A percentile compares a stretch with the other conserved stretches of the same genome.
Conservation (phyloP, 441 rosid species). For the Gossypium gossypioides region DNA sequence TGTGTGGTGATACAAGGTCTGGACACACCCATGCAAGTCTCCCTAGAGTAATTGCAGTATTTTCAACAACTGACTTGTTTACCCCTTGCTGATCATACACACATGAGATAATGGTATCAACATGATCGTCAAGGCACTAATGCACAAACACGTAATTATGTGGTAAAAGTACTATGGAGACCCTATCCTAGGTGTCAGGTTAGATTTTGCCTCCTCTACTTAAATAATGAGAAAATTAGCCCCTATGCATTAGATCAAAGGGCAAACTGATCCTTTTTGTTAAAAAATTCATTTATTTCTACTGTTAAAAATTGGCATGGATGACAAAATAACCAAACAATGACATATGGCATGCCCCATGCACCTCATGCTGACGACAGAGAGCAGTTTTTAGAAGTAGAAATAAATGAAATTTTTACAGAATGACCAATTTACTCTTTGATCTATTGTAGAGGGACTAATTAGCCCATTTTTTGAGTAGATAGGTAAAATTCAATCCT, state of each 20-base stretch:
- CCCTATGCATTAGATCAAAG: neutral
- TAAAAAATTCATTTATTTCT: neutral
- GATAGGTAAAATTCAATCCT: neutral
- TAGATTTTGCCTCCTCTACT: neutral
- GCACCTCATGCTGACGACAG: neutral
- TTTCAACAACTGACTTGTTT: slow-evolving; percentile 77
- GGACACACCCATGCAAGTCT: slow-evolving; percentile 98
- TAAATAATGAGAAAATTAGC: neutral
- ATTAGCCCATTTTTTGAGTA: neutral
- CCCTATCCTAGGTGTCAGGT: neutral
- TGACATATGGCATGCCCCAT: neutral
- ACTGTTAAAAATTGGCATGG: neutral
- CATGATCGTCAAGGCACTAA: neutral
- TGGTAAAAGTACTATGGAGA: neutral
- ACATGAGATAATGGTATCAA: slow-evolving; percentile 5
- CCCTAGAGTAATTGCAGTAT: slow-evolving; percentile 94
- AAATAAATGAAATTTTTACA: neutral
- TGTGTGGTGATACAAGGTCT: slow-evolving; percentile 64
- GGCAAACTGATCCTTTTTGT: neutral
- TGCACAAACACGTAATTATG: neutral
- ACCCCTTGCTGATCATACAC: slow-evolving; percentile 47
- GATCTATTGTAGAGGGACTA: neutral
- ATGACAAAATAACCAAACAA: neutral
- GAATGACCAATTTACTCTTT: neutral
- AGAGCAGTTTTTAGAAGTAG: neutral